Conservation (phyloP, 352 stramenopile genomes). For the Pythium aphanidermatum region DNA sequence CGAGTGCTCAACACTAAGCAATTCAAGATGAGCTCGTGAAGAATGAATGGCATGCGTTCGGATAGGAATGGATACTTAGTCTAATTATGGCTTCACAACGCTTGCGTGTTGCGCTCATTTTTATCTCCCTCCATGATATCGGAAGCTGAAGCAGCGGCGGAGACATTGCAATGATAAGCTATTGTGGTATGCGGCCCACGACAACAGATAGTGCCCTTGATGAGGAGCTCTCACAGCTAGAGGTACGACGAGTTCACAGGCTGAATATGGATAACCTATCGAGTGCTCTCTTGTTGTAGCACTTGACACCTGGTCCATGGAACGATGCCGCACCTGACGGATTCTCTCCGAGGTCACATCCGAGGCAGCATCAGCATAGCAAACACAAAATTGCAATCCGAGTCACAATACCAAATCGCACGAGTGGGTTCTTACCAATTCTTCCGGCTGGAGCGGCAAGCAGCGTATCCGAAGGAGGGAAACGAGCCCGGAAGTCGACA, state of each 20-base stretch:
- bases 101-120: too few species aligned
- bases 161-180: slow-evolving; percentile 6
- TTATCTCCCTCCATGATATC: too few species aligned
- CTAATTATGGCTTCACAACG: too few species aligned
- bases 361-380: too few species aligned
- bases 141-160: too few species aligned
- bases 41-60: too few species aligned
- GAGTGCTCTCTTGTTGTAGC: background rate
- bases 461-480: slow-evolving; percentile 2
- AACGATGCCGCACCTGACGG: slow-evolving; percentile 9
- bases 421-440: slow-evolving; percentile 2
- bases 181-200: background rate
- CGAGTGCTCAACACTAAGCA: slow-evolving; percentile 58
- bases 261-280: background rate
- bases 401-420: background rate
- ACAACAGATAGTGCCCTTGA: slow-evolving; percentile 9
- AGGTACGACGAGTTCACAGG: slow-evolving; percentile 5
- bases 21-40: slow-evolving; percentile 59
- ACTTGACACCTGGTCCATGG: slow-evolving; percentile 16
- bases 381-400: background rate
- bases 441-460: slow-evolving; percentile 2
- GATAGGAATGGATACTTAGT: too few species aligned
- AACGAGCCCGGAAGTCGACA: background rate
- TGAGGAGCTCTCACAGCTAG: slow-evolving; percentile 16
- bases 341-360: background rate